Conservation (phyloP, 257 asterid species). For the Solanum lycopersicoides region DNA sequence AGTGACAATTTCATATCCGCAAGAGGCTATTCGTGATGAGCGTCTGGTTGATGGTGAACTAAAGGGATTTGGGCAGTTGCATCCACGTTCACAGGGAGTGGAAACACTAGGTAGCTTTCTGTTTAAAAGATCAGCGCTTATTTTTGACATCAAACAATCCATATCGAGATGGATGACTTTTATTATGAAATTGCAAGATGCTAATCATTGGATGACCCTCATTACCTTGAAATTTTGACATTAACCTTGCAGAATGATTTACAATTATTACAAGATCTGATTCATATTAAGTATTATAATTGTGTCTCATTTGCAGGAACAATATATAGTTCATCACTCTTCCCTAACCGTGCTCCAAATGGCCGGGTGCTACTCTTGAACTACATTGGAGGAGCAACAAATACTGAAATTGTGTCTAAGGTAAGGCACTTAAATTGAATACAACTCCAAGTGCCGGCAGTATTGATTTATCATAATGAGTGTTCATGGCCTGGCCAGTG, state of each 20-base stretch:
- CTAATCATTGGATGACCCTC: background rate
- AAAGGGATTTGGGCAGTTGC: slow-evolving; percentile 98
- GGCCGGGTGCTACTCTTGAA: slow-evolving; percentile 86
- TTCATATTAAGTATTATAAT: background rate
- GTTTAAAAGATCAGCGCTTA: background rate
- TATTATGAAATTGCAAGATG: background rate
- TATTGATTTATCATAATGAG: background rate
- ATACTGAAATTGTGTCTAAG: slow-evolving; percentile 73
- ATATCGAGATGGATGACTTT: background rate
- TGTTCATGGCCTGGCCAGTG: background rate
- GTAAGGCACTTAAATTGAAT: slow-evolving; percentile 19
- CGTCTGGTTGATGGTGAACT: slow-evolving; percentile 74
- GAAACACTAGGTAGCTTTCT: slow-evolving; percentile 76
- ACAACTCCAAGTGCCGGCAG: background rate
- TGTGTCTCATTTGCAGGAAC: slow-evolving; percentile 55
- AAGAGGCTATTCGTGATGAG: slow-evolving; percentile 70
- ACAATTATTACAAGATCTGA: background rate
- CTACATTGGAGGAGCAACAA: slow-evolving; percentile 93
- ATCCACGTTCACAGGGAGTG: slow-evolving; percentile 95
- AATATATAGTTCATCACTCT: slow-evolving; percentile 92
- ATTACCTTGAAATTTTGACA: background rate
- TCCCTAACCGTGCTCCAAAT: slow-evolving; percentile 93
- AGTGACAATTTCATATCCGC: slow-evolving; percentile 81
- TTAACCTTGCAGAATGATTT: background rate
- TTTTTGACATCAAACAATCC: background rate